Evolutionary conservation across 306 rosid genomes (phyloP), one percentile per base, ranked within the genome.

Genomic region (Prunus davidiana): DNA sequence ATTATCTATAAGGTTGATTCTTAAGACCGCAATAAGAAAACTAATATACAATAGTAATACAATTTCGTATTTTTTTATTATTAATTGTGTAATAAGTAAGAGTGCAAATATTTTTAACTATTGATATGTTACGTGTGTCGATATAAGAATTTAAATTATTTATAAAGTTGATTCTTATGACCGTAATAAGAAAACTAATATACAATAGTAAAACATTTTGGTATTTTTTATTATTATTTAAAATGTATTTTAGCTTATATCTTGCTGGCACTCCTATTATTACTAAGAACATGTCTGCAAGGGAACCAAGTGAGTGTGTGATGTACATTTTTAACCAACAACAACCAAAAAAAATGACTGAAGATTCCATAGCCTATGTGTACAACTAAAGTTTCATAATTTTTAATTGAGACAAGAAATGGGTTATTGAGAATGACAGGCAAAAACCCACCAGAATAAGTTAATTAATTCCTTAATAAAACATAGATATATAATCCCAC

Each of bases 391-490:
- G 65, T 30, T 72, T 20, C 18, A 30, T 12, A 19, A 20, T 27
- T 45, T 13, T 55, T 52, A 47, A 15, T 41, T 5, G 18, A 3
- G 6, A 78, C 24, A 20, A 18, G 52, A 38, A 51, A 47, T 68
- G 74, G 52, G 27, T 72, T 67, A 12, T 71, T 77, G 82, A 84
- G 84, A 82, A 81, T 71, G 93, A 86, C 89, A 88, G 89, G 78
- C 69, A 82, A 81, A 34, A 87, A 79, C 87, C 89, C 90, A 88
- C 84, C 84, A 72, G 80, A 80, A 84, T 78, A 80, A 83, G 81
- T 64, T 80, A 87, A 86, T 50, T 64, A 64, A 78, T 72, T 80
- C 58, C n/a, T 50, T 30, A 58, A 41, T 34, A 73, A 58, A 74
- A 80, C 72, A 27, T 47, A 12, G 78, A 61, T 73, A 73, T 79